Conservation (phyloP, 208 protist genomes). For the Leishmania braziliensis region DNA sequence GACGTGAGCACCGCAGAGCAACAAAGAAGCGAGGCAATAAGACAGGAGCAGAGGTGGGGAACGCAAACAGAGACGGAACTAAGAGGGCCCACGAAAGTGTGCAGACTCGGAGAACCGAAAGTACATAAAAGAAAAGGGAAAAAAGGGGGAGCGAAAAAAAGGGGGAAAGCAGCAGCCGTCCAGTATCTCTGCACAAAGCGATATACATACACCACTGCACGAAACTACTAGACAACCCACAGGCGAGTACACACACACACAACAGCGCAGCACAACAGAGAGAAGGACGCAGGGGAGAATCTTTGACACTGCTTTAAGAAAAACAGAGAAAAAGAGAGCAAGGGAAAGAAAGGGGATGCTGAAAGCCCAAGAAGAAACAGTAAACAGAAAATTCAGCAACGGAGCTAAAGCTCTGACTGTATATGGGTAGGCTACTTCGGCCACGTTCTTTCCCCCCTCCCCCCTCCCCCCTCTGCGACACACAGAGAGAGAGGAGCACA, state of each 20-base stretch:
- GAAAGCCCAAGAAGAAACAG: too few relatives aligned
- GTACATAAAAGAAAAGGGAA: background rate
- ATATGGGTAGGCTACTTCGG: background rate
- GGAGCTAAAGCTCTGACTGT: background rate
- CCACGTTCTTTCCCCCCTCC: background rate
- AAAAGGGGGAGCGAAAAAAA: background rate
- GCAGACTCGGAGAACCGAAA: background rate
- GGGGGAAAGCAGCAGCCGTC: background rate
- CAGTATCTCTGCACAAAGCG: background rate
- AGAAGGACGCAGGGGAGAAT: background rate
- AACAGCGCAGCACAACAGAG: background rate
- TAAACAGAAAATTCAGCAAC: background rate
- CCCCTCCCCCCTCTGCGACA: background rate
- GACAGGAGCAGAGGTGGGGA: background rate
- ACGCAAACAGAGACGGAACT: background rate
- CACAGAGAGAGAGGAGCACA: background rate
- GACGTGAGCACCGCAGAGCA: slow-evolving; percentile 4
- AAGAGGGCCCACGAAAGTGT: background rate
- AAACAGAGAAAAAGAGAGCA: background rate
- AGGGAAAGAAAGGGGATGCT: background rate
- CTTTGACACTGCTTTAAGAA: slow-evolving; percentile 8
- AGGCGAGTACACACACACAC: background rate
- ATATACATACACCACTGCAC: background rate
- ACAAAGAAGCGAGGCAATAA: slow-evolving; percentile 18
- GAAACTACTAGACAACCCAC: background rate